A percentile compares a stretch with the other conserved stretches of the same genome.
These are phyloP conservation scores for Leccinum pachyderme DNA, from an alignment of 1,284 basidiomycete species.

Conservation along the genomic window DNA sequence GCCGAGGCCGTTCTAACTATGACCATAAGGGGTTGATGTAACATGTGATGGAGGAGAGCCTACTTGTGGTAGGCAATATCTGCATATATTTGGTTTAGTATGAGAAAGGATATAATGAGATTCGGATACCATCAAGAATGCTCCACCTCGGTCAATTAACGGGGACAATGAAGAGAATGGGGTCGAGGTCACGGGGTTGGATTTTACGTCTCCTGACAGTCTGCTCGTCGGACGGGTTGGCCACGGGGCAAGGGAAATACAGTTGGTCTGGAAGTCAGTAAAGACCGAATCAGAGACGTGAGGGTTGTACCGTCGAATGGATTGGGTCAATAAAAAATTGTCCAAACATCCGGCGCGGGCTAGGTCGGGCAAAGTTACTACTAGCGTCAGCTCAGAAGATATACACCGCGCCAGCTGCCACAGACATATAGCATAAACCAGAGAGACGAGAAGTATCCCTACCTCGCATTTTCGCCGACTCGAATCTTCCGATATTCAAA, in stretches of 20 bases:
- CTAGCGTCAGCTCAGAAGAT: conserved; percentile 14
- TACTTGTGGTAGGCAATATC: background rate
- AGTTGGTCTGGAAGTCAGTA: background rate
- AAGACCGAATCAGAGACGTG: background rate
- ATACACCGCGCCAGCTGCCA: conserved; percentile 23
- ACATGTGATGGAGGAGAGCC: background rate
- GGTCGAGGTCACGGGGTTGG: background rate
- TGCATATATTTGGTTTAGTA: conserved; percentile 3
- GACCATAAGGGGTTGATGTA: background rate
- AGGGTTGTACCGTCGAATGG: background rate
- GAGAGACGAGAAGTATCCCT: conserved; percentile 2
- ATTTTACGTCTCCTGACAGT: background rate
- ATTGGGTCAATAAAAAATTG: background rate
- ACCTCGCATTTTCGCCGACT: background rate
- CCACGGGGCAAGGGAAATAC: background rate
- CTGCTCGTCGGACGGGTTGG: background rate
- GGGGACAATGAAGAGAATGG: background rate
- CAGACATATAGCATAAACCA: conserved; percentile 22
- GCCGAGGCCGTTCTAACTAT: background rate
- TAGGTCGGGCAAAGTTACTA: background rate
- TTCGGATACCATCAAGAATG: conserved; percentile 2
- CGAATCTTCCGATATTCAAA: conserved; percentile 8
- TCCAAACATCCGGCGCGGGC: background rate
- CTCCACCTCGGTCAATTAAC: conserved; percentile 6
- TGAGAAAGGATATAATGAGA: background rate